Evolutionary conservation across 495 filamentous ascomycete species (phyloP), one percentile per base, ranked within the genome.

Genomic region (Ascobolus immersus): DNA sequence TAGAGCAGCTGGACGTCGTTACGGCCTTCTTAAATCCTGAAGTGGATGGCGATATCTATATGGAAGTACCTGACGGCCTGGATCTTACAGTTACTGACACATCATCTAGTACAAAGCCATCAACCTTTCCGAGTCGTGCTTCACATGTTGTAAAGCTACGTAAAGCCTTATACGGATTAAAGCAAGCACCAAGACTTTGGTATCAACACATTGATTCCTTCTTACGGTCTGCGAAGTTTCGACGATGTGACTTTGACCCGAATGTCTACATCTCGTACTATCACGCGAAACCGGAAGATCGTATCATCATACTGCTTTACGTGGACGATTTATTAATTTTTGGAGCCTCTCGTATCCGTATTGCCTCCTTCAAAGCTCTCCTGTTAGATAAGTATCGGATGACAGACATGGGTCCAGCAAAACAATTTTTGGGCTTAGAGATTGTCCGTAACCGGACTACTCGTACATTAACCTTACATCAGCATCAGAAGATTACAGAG

Each of bases 1-100:
- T 38, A 4, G 17, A 38, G 2, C 35, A 33, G 3, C 32, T 38
- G 35, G 28, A 38, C 33, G 28, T 38, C 13, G 35, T 38, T 11
- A 38, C 28, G 0, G 35, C 35, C 18, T 33, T 38, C 21, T 14
- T 38, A 4, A 33, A 38, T 33, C 35, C 15, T 1, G 9, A 31
- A 2, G 19, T 38, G 5, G 2, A 38, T 1, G 6, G 29, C 9
- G 20, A 38, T 1, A 20, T 33, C 5, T 33, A 33, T 19, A 33
- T 33, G 30, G 1, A 8, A 15, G 12, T 33, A 5, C 30, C 30
- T n/a, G n/a, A n/a, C n/a, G n/a, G n/a, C n/a, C n/a, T n/a, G n/a
- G n/a, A n/a, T n/a, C n/a, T n/a, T n/a, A n/a, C n/a, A n/a, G n/a
- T n/a, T n/a, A n/a, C n/a, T n/a, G n/a, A n/a, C n/a, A n/a, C n/a